A percentile compares a stretch with the other conserved stretches of the same genome.
Conservation (phyloP, 2,329 filamentous ascomycete genomes). For the Cercospora sp. region DNA sequence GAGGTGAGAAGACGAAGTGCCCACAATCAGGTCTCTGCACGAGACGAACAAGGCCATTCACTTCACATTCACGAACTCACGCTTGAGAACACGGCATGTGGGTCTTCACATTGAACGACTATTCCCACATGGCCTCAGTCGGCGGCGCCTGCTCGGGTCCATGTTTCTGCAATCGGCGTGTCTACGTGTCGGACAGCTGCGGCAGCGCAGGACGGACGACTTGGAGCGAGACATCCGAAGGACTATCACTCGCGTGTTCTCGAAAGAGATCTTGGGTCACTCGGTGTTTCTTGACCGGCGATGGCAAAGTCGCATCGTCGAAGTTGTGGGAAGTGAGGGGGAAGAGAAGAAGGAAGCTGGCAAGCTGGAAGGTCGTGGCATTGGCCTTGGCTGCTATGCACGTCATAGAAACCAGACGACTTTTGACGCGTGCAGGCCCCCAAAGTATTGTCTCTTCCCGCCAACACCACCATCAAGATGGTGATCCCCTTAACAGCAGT, state of each 20-base stretch:
- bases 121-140: background rate
- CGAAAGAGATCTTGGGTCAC: background rate
- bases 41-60: background rate
- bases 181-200: background rate
- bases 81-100: background rate
- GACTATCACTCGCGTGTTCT: background rate
- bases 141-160: background rate
- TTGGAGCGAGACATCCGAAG: background rate
- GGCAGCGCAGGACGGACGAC: background rate
- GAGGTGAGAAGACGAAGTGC: background rate
- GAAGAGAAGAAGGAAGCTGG: background rate
- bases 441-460: background rate
- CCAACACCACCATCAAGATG: background rate
- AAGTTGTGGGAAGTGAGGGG: background rate
- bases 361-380: background rate
- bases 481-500: constrained; percentile 10
- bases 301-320: background rate
- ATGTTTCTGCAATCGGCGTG: background rate
- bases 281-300: background rate
- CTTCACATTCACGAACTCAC: background rate
- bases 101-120: background rate
- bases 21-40: background rate
- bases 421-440: background rate
- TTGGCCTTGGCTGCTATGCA: constrained; percentile 1
- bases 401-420: background rate